Conservation (phyloP, 1,284 basidiomycete genomes). For the Hymenochaete sp. region DNA sequence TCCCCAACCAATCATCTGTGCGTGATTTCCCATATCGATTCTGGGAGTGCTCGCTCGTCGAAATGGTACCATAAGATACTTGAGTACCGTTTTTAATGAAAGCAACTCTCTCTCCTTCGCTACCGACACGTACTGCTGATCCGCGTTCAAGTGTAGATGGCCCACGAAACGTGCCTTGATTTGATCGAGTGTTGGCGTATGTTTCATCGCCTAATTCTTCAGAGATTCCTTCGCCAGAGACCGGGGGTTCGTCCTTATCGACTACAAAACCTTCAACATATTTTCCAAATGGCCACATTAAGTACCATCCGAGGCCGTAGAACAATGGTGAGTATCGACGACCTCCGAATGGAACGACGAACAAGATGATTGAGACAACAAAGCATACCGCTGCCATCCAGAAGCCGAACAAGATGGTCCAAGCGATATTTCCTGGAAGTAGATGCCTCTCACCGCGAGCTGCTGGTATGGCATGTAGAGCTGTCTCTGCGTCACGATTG, state of each 20-base stretch:
- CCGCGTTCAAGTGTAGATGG: too few relatives aligned
- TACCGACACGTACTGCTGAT: too few relatives aligned
- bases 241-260: conserved; percentile 29
- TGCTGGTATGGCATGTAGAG: conserved; percentile 86
- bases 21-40: conserved; percentile 1
- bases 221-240: too few relatives aligned
- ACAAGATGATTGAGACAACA: conserved; percentile 59
- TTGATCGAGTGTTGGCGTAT: too few relatives aligned
- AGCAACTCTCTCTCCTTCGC: conserved; percentile 27
- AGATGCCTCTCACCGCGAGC: conserved; percentile 87
- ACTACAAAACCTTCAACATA: conserved; percentile 86
- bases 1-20: conserved; percentile 46
- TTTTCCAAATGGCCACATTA: conserved; percentile 98
- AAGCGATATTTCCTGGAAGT: conserved; percentile 88
- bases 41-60: conserved; percentile 18
- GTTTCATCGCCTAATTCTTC: too few relatives aligned
- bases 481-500: conserved; percentile 92
- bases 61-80: conserved; percentile 59
- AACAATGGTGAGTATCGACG: conserved; percentile 80
- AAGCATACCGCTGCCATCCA: conserved; percentile 80
- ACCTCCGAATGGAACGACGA: conserved; percentile 71
- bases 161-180: too few relatives aligned
- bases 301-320: conserved; percentile 91
- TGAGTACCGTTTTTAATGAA: conserved; percentile 30
- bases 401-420: conserved; percentile 84